Percentiles rank a stretch among this genome's conserved stretches.
These are phyloP conservation scores for Salvia miltiorrhiza DNA, from an alignment of 257 asterid species.

Conservation along the genomic window DNA sequence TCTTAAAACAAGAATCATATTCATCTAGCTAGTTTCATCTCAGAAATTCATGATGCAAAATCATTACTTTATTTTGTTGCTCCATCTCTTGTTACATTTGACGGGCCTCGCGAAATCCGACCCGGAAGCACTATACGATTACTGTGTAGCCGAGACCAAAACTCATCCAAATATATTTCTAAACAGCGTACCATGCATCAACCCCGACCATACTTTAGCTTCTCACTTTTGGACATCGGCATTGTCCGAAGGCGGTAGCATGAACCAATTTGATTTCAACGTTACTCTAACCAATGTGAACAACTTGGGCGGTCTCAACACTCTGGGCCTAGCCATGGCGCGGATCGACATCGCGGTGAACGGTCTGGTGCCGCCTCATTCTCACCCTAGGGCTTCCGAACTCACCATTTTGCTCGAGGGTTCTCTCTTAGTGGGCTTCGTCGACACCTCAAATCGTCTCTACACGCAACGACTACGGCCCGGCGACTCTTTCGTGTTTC, in stretches of 20 bases:
- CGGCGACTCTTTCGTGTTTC: conserved; percentile 60
- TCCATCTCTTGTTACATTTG: conserved; percentile 22
- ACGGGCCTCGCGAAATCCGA: conserved; percentile 30
- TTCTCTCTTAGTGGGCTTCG: conserved; percentile 54
- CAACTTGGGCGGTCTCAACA: conserved; percentile 46
- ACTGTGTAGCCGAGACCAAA: conserved; percentile 46
- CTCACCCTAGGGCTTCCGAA: conserved; percentile 75
- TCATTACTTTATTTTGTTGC: conserved; percentile 9
- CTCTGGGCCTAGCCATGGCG: conserved; percentile 59
- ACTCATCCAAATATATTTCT: conserved; percentile 14
- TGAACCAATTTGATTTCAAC: conserved; percentile 39
- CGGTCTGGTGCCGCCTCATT: conserved; percentile 55
- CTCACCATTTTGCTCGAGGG: conserved; percentile 55
- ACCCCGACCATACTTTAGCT: conserved; percentile 32
- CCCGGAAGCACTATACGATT: conserved; percentile 55
- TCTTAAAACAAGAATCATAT: not conserved
- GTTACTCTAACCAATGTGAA: conserved; percentile 34
- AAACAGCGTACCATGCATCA: conserved; percentile 53
- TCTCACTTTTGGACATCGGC: conserved; percentile 57
- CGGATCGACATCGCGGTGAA: conserved; percentile 44
- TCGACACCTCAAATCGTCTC: conserved; percentile 37
- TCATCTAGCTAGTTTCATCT: not conserved
- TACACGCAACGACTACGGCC: conserved; percentile 39
- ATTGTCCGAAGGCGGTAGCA: conserved; percentile 41
- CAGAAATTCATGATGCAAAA: conserved; percentile 25